Percentiles rank a stretch among this genome's conserved stretches.
Conservation (phyloP, 2,329 filamentous ascomycete genomes). For the Pseudogymnoascus sp. region DNA sequence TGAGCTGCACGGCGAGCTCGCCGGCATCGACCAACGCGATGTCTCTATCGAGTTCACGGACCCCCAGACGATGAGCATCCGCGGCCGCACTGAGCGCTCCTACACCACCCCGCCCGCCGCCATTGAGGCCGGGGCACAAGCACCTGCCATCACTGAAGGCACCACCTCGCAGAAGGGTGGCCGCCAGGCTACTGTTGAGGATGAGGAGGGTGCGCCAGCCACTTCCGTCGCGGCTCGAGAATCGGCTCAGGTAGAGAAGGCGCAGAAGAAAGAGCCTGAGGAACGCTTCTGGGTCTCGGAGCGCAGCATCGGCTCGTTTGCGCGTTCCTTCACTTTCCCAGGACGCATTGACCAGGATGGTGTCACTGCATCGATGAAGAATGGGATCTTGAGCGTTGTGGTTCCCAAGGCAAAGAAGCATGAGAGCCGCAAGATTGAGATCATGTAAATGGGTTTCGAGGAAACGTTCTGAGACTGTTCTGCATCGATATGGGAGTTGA, state of each 20-base stretch:
- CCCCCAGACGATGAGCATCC: slow-evolving; percentile 62
- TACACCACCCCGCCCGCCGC: slow-evolving; percentile 42
- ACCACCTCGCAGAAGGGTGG: slow-evolving; percentile 29
- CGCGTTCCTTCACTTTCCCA: slow-evolving; percentile 58
- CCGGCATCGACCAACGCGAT: slow-evolving; percentile 63
- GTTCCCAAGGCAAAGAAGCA: slow-evolving; percentile 57
- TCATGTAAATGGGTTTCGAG: background rate
- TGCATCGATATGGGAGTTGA: background rate
- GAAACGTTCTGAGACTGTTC: background rate
- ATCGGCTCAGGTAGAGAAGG: slow-evolving; percentile 26
- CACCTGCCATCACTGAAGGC: slow-evolving; percentile 19
- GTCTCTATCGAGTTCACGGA: slow-evolving; percentile 72
- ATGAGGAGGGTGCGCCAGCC: slow-evolving; percentile 29
- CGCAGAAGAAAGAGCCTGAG: slow-evolving; percentile 28
- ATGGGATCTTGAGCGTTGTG: slow-evolving; percentile 52
- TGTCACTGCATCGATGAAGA: slow-evolving; percentile 51
- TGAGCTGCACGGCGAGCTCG: slow-evolving; percentile 72
- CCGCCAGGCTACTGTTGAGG: slow-evolving; percentile 27
- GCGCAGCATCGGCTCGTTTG: slow-evolving; percentile 56
- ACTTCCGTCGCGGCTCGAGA: slow-evolving; percentile 12
- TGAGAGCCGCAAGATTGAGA: slow-evolving; percentile 39
- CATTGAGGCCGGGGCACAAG: slow-evolving; percentile 21
- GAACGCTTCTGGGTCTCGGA: slow-evolving; percentile 61
- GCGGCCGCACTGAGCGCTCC: slow-evolving; percentile 56
- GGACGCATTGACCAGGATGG: slow-evolving; percentile 49